Conservation (phyloP, 345 rosid species). For the Moricandia arvensis region DNA sequence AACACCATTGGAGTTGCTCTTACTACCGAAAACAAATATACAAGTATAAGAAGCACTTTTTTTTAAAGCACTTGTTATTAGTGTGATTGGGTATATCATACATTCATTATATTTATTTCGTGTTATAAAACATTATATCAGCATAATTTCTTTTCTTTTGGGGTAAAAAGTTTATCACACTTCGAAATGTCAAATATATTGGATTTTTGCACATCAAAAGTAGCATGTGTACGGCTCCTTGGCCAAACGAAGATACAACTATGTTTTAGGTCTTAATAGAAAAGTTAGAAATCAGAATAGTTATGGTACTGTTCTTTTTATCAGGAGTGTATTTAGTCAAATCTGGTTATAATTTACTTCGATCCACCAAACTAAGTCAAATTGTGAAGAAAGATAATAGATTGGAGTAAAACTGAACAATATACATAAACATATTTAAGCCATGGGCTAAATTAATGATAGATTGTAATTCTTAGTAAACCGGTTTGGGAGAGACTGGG, state of each 20-base stretch:
- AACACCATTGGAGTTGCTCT: too few species aligned
- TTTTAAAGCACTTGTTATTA: not conserved
- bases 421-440: not conserved
- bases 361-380: too few species aligned
- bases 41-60: not conserved
- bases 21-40: not conserved
- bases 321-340: too few species aligned
- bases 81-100: not conserved
- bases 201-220: not conserved
- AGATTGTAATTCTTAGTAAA: constrained; percentile 12
- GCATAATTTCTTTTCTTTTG: not conserved
- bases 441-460: not conserved
- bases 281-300: too few species aligned
- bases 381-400: not conserved
- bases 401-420: not conserved
- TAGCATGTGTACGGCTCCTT: not conserved
- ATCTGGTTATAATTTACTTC: too few species aligned
- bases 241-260: not conserved
- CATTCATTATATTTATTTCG: not conserved
- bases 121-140: too few species aligned
- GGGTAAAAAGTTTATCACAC: not conserved
- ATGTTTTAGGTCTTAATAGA: too few species aligned
- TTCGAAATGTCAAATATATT: not conserved
- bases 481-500: constrained; percentile 27
- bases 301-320: too few species aligned